Evolutionary conservation across 257 asterid species (phyloP).

Genomic region (Marsdenia floribunda): DNA sequence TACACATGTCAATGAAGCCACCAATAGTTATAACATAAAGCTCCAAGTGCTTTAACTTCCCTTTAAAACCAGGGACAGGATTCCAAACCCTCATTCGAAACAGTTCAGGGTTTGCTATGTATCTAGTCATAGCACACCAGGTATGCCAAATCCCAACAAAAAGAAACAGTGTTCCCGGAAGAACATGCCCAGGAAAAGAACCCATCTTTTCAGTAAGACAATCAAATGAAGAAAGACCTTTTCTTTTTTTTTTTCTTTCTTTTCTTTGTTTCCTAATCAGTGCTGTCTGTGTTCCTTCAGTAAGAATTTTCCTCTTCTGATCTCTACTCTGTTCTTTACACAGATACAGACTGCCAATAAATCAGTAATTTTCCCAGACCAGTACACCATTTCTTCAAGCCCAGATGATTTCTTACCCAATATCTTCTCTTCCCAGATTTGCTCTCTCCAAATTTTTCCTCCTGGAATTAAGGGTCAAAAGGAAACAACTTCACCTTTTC

Average conservation of each 20-base stretch:
- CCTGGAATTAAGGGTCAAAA: not conserved
- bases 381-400: not conserved
- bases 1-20: conserved; percentile 73
- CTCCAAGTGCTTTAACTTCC: conserved; percentile 76
- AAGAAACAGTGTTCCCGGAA: conserved; percentile 89
- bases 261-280: too few relatives aligned
- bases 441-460: not conserved
- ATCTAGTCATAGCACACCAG: conserved; percentile 79
- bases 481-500: not conserved
- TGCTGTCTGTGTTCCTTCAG: not conserved
- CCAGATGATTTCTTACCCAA: not conserved
- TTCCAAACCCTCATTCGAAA: conserved; percentile 80
- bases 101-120: conserved; percentile 54
- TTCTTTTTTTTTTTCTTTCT: not conserved
- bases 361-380: not conserved
- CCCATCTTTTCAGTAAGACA: conserved; percentile 48
- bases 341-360: conserved; percentile 7
- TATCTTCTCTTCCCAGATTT: not conserved
- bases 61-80: conserved; percentile 78
- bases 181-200: conserved; percentile 83
- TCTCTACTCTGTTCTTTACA: not conserved
- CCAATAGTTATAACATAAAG: conserved; percentile 82
- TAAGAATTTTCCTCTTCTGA: conserved; percentile 5
- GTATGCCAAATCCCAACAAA: conserved; percentile 83
- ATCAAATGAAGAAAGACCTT: conserved; percentile 3